Base-by-base conservation (phyloP, 352 stramenopile species). In the Pythium aristosporum region DNA sequence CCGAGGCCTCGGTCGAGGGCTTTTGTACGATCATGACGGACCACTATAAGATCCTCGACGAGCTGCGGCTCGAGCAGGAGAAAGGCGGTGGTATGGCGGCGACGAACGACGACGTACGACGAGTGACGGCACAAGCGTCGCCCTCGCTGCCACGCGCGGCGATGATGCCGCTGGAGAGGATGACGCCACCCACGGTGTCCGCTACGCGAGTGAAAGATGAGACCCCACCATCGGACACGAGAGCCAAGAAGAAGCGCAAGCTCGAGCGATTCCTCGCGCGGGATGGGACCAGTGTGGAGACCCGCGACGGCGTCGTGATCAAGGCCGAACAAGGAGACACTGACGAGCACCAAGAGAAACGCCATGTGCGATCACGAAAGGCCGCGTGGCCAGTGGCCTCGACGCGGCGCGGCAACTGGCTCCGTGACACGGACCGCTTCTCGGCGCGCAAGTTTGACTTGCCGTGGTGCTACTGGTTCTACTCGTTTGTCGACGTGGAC, bases 401-500 rank as follows among this genome's bases (percentile, higher is more conserved):
- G 16, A 49, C 16, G 15, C 37, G 34, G 13, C 47, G 25, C 43
- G 46, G 28, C 53, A 57, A 49, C 18, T 39, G 25, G 49, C 34
- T 36, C 10, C 46, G 36, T 11, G 23, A 43, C 7, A 51, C 21
- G n/a, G 44, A 52, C 16, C 37, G 53, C 8, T 50, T 72, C 12
- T 21, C 23, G 8, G 30, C 18, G 5, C 23, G 23, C 21, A 78
- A 73, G 47, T 88, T 87, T 36, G 61, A 80, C 30, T 63, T 92
- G n/a, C 83, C 83, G 21, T 88, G 77, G 79, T 75, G 36, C 42
- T 74, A 89, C 50, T 92, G 83, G 81, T 90, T 92, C 59, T 83
- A 87, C 48, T 84, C 77, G 51, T 85, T 72, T 52, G 55, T 80
- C 28, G 81, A 92, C 68, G 62, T 68, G 12, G 80, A 86, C 21